Evolutionary conservation across 1,284 basidiomycete genomes (phyloP).

Genomic region (Cutaneotrichosporon sp.): DNA sequence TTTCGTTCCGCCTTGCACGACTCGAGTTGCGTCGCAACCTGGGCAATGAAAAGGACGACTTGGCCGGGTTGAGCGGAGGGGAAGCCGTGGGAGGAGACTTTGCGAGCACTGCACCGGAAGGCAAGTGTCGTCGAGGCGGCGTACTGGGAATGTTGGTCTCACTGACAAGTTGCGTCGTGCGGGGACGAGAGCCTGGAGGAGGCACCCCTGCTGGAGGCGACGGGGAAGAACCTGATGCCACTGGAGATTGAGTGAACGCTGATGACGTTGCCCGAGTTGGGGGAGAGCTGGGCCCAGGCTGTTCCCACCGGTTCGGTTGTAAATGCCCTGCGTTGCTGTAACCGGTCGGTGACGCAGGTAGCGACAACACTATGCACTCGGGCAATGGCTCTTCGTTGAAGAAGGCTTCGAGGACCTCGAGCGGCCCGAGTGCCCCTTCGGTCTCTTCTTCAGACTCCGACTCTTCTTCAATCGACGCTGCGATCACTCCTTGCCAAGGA

Average conservation of each 20-base stretch:
- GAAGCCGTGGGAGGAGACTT: neutral
- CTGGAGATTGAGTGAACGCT: neutral
- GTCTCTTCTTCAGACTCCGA: constrained; percentile 14
- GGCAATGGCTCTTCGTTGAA: constrained; percentile 14
- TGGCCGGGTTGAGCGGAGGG: neutral
- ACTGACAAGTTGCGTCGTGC: neutral
- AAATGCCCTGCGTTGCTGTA: neutral
- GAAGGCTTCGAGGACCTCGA: constrained; percentile 22
- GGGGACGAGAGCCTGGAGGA: neutral
- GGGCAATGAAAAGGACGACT: neutral
- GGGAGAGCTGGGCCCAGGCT: neutral
- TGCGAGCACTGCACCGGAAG: neutral
- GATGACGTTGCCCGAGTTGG: neutral
- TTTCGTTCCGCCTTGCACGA: neutral
- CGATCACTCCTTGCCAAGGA: neutral
- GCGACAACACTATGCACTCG: constrained; percentile 10
- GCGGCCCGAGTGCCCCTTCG: constrained; percentile 14
- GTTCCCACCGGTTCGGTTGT: neutral
- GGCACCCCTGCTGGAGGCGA: neutral
- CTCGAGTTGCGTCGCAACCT: constrained; percentile 11
- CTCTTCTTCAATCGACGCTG: neutral
- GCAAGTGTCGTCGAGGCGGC: neutral
- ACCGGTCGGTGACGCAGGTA: neutral
- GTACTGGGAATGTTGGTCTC: neutral
- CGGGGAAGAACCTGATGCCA: neutral